These are phyloP conservation scores for Chytridiales sp. DNA, from an alignment of 371 early-diverging fungal genomes.

Conservation along the genomic window DNA sequence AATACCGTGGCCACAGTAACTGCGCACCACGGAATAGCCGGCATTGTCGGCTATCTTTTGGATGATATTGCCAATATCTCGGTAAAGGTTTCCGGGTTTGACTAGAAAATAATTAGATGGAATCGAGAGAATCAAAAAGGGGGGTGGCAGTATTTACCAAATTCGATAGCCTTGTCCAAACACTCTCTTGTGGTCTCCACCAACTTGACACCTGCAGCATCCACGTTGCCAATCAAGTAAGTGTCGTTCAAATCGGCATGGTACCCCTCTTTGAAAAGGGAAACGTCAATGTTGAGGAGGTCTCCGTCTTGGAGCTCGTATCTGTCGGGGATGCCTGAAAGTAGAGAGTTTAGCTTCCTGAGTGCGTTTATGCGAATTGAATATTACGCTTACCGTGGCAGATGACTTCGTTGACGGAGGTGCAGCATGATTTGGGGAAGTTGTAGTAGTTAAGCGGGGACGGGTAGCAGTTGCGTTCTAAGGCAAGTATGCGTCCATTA, in stretches of 20 bases:
- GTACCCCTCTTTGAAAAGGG: slow-evolving; percentile 84
- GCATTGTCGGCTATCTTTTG: slow-evolving; percentile 77
- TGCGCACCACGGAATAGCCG: slow-evolving; percentile 88
- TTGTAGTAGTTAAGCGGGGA: slow-evolving; percentile 92
- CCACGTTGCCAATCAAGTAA: slow-evolving; percentile 82
- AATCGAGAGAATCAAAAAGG: slow-evolving; percentile 32
- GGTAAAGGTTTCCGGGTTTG: slow-evolving; percentile 87
- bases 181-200: slow-evolving; percentile 77
- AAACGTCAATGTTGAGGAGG: slow-evolving; percentile 88
- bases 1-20: slow-evolving; percentile 93
- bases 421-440: slow-evolving; percentile 92
- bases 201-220: slow-evolving; percentile 67
- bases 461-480: slow-evolving; percentile 81
- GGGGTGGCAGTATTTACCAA: slow-evolving; percentile 55
- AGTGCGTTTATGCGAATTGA: slow-evolving; percentile 67
- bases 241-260: slow-evolving; percentile 92
- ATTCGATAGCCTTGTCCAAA: slow-evolving; percentile 82
- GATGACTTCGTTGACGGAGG: slow-evolving; percentile 67
- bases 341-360: slow-evolving; percentile 48
- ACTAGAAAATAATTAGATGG: too few species aligned
- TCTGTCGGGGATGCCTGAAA: slow-evolving; percentile 81
- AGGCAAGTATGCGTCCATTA: neutral
- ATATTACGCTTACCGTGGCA: slow-evolving; percentile 72
- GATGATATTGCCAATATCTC: slow-evolving; percentile 88
- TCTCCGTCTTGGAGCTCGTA: slow-evolving; percentile 87